A percentile compares a stretch with the other conserved stretches of the same genome.
Conservation (phyloP, 106 monocot species). For the Gastrodia elata region DNA sequence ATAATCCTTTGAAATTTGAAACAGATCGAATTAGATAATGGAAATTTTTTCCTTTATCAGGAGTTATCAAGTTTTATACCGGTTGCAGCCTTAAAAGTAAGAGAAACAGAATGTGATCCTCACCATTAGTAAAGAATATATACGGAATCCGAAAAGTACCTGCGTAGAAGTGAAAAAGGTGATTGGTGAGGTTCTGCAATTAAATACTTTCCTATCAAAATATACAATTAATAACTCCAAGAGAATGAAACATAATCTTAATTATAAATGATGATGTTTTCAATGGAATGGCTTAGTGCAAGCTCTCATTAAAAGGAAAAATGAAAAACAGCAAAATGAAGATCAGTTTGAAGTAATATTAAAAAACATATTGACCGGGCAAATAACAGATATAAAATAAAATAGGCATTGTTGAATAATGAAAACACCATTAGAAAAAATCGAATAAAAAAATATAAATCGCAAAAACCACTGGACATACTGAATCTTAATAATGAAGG, state of each 20-base stretch:
- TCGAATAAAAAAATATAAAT: no score
- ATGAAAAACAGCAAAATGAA: no score
- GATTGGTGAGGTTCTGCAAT: neutral
- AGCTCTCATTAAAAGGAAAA: no score
- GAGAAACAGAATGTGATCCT: slow-evolving; percentile 3
- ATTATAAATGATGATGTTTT: no score
- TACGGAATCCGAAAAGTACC: slow-evolving; percentile 70
- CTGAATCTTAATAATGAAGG: no score
- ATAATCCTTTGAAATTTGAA: neutral
- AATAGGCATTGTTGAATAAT: no score
- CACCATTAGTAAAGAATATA: slow-evolving; percentile 90
- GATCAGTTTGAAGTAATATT: no score
- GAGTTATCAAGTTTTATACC: neutral
- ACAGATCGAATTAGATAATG: neutral
- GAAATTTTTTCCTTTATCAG: neutral
- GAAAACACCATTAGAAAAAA: no score
- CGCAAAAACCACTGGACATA: no score
- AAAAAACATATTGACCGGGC: no score
- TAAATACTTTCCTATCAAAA: neutral
- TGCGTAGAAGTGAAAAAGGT: slow-evolving; percentile 19
- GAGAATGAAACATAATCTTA: neutral
- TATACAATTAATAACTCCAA: neutral
- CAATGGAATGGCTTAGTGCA: no score
- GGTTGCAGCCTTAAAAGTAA: neutral
- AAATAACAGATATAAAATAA: no score